phyloP scores from a whole-genome alignment of 2,329 filamentous ascomycete genomes.

The Scedosporium apiospermum region DNA sequence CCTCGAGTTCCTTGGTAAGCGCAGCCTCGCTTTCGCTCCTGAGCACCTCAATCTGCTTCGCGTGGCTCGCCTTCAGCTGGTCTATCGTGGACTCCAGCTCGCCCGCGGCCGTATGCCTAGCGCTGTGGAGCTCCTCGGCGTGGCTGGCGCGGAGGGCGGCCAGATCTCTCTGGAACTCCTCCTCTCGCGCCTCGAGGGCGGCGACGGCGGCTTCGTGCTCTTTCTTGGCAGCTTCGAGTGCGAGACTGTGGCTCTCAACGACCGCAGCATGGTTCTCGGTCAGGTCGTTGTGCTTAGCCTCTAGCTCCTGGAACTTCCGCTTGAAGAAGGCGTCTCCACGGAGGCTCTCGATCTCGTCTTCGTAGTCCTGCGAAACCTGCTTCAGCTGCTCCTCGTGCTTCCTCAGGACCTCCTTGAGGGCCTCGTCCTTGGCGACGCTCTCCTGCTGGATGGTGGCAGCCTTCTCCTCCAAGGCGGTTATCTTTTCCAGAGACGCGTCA shows the following conservation, averaged over 20 bases:
- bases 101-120: constrained; percentile 42
- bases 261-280: constrained; percentile 25
- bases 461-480: constrained; percentile 38
- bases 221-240: constrained; percentile 31
- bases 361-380: constrained; percentile 50
- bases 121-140: constrained; percentile 47
- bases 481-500: constrained; percentile 33
- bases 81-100: constrained; percentile 34
- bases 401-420: constrained; percentile 40
- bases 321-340: constrained; percentile 55
- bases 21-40: constrained; percentile 31
- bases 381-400: constrained; percentile 50
- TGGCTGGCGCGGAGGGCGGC: constrained; percentile 47
- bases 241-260: constrained; percentile 28
- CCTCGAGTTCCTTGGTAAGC: constrained; percentile 29
- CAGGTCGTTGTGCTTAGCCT: constrained; percentile 45
- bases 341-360: constrained; percentile 55
- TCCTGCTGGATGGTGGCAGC: constrained; percentile 38
- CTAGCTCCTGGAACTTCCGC: constrained; percentile 52
- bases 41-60: constrained; percentile 34
- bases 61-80: constrained; percentile 42
- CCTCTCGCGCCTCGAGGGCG: constrained; percentile 40
- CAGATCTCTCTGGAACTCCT: constrained; percentile 42
- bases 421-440: constrained; percentile 35
- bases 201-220: constrained; percentile 34